Conservation (phyloP, 805 yeast genomes). For the Wickerhamomyces silvicola region DNA sequence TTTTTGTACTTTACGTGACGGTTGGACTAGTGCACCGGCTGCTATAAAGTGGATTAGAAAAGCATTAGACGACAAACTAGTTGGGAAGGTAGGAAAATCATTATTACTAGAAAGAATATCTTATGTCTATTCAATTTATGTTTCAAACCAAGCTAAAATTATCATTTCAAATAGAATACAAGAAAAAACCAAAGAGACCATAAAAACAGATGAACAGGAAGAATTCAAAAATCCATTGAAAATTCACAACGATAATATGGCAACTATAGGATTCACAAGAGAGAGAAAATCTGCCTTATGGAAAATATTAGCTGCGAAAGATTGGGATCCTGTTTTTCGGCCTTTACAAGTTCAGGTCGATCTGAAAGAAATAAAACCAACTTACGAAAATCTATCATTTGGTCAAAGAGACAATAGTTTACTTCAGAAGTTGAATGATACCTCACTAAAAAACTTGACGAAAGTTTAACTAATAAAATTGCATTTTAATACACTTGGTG, state of each 20-base stretch:
- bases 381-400: conserved; percentile 22
- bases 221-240: conserved; percentile 27
- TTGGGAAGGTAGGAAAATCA: conserved; percentile 41
- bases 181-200: conserved; percentile 7
- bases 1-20: conserved; percentile 38
- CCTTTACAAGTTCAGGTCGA: conserved; percentile 25
- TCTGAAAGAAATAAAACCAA: conserved; percentile 21
- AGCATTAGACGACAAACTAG: conserved; percentile 39
- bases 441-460: neutral
- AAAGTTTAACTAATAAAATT: neutral
- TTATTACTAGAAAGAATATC: conserved; percentile 48
- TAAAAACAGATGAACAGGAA: conserved; percentile 6
- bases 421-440: conserved; percentile 4
- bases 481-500: too few relatives aligned
- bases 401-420: conserved; percentile 19
- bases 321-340: conserved; percentile 42
- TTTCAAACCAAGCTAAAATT: conserved; percentile 31
- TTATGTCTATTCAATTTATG: conserved; percentile 42
- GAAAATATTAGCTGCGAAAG: conserved; percentile 66
- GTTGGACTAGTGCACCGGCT: conserved; percentile 36
- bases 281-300: conserved; percentile 72
- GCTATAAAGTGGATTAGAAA: conserved; percentile 38
- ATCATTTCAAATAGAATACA: conserved; percentile 21
- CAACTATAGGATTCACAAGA: conserved; percentile 50
- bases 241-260: conserved; percentile 29